phyloP scores from a whole-genome alignment of 1,284 basidiomycete genomes.

The Athelia psychrophila region DNA sequence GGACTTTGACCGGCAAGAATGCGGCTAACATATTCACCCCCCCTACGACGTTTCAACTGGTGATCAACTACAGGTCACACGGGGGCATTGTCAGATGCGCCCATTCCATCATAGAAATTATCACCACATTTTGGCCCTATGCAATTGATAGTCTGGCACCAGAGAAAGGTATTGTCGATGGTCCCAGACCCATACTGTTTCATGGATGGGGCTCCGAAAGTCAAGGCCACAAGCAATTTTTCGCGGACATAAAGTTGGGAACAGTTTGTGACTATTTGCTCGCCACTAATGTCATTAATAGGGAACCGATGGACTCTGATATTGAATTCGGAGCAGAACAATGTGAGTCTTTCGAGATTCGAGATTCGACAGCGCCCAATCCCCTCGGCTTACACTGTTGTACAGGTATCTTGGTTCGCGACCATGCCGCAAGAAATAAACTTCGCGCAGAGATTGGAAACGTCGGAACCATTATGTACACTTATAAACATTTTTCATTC shows the following conservation, averaged over 20 bases:
- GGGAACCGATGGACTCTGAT: conserved; percentile 11
- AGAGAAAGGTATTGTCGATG: conserved; percentile 60
- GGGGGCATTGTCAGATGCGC: conserved; percentile 68
- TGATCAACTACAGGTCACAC: conserved; percentile 70
- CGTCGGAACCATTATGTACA: conserved; percentile 61
- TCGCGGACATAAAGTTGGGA: too few relatives aligned
- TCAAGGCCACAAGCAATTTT: too few relatives aligned
- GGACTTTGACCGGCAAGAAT: too few relatives aligned
- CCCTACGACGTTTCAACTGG: conserved; percentile 57
- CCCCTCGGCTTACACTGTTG: not conserved
- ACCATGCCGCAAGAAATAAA: conserved; percentile 47
- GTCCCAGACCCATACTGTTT: conserved; percentile 58
- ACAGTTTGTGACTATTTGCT: too few relatives aligned
- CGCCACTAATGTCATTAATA: too few relatives aligned
- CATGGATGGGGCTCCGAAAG: conserved; percentile 42
- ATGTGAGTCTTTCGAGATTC: conserved; percentile 39
- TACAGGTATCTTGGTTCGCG: conserved; percentile 66
- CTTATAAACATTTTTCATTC: conserved; percentile 2
- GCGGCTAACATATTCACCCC: conserved; percentile 6
- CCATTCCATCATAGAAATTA: conserved; percentile 57
- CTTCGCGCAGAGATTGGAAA: conserved; percentile 54
- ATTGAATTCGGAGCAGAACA: conserved; percentile 70
- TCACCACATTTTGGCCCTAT: conserved; percentile 61
- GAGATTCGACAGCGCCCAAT: not conserved
- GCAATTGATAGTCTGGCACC: conserved; percentile 58